A percentile compares a stretch with the other conserved stretches of the same genome.
phyloP scores from a whole-genome alignment of 345 rosid genomes.

The Salix udensis region DNA sequence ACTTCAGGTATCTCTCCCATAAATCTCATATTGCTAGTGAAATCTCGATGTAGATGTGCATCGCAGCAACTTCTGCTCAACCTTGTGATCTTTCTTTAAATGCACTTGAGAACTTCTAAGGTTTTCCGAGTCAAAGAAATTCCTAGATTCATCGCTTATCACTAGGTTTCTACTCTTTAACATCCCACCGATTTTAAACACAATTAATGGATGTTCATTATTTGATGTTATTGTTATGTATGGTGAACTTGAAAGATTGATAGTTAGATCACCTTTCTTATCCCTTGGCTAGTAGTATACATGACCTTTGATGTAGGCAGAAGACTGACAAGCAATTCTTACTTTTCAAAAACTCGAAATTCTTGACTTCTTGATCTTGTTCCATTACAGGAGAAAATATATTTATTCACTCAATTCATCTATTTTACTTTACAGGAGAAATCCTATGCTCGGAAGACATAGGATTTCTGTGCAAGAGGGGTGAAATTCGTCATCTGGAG shows the following conservation, averaged over 20 bases:
- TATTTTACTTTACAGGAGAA: neutral
- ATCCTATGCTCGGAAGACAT: too few species aligned
- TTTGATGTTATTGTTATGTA: neutral
- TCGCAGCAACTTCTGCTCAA: neutral
- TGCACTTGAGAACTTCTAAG: neutral
- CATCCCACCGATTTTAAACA: neutral
- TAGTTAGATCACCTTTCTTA: neutral
- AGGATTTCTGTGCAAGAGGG: neutral
- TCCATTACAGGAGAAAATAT: neutral
- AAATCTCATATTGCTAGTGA: neutral
- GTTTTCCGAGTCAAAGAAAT: neutral
- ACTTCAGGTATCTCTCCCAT: conserved; percentile 61
- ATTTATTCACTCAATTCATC: neutral
- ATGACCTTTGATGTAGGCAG: neutral
- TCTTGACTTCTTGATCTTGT: neutral
- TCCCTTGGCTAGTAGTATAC: neutral
- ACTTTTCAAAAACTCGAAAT: neutral
- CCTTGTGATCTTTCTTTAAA: neutral
- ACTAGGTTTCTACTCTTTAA: neutral
- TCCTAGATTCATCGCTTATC: neutral
- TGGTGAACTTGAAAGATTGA: neutral
- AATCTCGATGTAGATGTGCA: neutral
- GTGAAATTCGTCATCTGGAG: too few species aligned
- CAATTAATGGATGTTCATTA: neutral
- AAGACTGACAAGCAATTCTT: neutral